Percentiles rank a stretch among this genome's conserved stretches.
Conservation (phyloP, 1,139 yeast species). For the Candida tropicalis region DNA sequence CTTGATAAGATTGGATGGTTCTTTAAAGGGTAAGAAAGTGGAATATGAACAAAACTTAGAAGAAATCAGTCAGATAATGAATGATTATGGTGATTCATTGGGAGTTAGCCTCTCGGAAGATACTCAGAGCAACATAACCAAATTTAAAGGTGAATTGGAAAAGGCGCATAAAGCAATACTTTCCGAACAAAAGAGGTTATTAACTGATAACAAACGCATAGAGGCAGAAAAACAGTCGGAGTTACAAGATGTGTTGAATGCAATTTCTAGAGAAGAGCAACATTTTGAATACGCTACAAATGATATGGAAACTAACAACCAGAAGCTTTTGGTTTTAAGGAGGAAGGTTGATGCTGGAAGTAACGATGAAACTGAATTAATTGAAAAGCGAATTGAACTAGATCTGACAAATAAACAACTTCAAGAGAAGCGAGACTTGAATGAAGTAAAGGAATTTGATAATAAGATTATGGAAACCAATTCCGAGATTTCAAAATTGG, state of each 20-base stretch:
- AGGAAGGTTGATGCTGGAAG: conserved; percentile 46
- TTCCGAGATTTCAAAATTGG: conserved; percentile 42
- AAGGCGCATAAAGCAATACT: conserved; percentile 7
- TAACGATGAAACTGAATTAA: conserved; percentile 30
- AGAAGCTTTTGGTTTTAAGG: conserved; percentile 36
- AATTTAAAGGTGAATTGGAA: conserved; percentile 16
- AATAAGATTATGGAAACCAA: conserved; percentile 43
- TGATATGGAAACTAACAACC: conserved; percentile 32
- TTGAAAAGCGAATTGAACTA: conserved; percentile 34
- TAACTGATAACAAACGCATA: conserved; percentile 12
- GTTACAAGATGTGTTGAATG: conserved; percentile 16
- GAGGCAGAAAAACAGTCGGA: conserved; percentile 19
- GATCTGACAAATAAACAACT: conserved; percentile 34
- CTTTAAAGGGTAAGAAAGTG: conserved; percentile 51
- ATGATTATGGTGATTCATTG: conserved; percentile 19
- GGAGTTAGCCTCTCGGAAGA: conserved; percentile 17
- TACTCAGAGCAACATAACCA: conserved; percentile 13
- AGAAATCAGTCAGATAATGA: conserved; percentile 16
- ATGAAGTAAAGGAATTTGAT: conserved; percentile 32
- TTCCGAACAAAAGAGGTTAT: conserved; percentile 12
- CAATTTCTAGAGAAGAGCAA: conserved; percentile 20
- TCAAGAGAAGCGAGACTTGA: conserved; percentile 26
- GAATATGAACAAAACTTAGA: conserved; percentile 22
- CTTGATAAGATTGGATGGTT: conserved; percentile 57
- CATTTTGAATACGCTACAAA: conserved; percentile 18